Conservation (phyloP, 257 asterid genomes). For the Anisodus acutangulus region DNA sequence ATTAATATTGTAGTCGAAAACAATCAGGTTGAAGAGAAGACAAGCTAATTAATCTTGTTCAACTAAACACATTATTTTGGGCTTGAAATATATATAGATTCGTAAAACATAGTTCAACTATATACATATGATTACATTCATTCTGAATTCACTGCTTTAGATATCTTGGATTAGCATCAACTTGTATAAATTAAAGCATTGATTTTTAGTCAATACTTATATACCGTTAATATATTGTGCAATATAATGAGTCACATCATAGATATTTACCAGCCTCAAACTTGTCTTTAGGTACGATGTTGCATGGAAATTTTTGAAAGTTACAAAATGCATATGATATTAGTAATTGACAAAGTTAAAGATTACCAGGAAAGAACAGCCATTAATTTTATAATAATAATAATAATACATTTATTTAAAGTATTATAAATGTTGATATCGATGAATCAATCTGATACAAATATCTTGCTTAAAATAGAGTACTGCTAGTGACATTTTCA, state of each 20-base stretch:
- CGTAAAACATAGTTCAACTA: too few species aligned
- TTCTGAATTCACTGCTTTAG: background rate
- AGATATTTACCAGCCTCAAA: background rate
- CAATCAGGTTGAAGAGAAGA: background rate
- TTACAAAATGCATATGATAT: background rate
- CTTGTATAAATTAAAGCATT: background rate
- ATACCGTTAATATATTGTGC: background rate
- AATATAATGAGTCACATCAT: background rate
- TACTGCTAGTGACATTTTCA: background rate
- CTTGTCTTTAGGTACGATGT: background rate
- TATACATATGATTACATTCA: too few species aligned
- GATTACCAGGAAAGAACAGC: background rate
- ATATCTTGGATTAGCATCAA: too few species aligned
- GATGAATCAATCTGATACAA: background rate
- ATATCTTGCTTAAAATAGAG: background rate
- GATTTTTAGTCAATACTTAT: background rate
- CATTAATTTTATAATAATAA: background rate
- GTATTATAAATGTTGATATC: background rate
- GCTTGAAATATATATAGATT: too few species aligned
- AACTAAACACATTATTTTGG: background rate
- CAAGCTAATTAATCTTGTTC: too few species aligned
- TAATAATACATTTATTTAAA: background rate
- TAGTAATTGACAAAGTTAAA: background rate
- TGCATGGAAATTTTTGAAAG: slow-evolving; percentile 8
- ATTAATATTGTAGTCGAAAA: background rate